Base-by-base conservation (phyloP, 352 stramenopile genomes). In the Phytophthora pluvialis region DNA sequence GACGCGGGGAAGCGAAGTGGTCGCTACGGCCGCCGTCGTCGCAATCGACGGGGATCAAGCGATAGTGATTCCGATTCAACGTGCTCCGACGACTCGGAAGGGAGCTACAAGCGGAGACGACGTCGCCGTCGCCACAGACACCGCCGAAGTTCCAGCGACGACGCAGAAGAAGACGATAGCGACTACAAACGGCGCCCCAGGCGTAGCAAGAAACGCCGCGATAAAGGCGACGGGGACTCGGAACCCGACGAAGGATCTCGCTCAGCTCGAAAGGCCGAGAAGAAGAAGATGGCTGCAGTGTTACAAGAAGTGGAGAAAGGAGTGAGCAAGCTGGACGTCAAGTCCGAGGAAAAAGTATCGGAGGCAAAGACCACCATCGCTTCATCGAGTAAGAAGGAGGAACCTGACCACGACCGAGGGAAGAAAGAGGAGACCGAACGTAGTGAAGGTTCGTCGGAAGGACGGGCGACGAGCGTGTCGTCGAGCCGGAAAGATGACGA, bases 401-500 rank as follows among this genome's bases (percentile, higher is more conserved):
- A 70, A 25, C 59, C 56, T 3, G 33, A 59, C 5, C 51, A 36
- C 52, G 55, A 63, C 16, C 38, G 59, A 58, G 66, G 56, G 6
- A 72, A 70, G n/a, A 64, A 67, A 29, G 35, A 62, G 18, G 66
- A 69, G 43, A 71, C 56, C 3, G 56, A 69, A 48, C 45, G 56
- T 6, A 72, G 67, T 42, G 67, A 72, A 42, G 63, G 46, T 21
- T 72, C 62, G 3, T 72, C 67, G 1, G 66, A 66, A 60, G 66
- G 66, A 29, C 60, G 60, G 5, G 43, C 67, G 9, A 69, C 49
- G 0, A 68, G 40, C 28, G 33, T 59, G 5, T 72, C 67, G 16
- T 73, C 59, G n/a, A 68, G 53, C 44, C 73, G 73, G 1, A 87
- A 91, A 43, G 74, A 90, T 42, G 81, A 93, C 35, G 84, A 93